Evolutionary conservation across 768 basidiomycete genomes (phyloP), one percentile per base, ranked within the genome.

Genomic region (Lenzites betulinus): DNA sequence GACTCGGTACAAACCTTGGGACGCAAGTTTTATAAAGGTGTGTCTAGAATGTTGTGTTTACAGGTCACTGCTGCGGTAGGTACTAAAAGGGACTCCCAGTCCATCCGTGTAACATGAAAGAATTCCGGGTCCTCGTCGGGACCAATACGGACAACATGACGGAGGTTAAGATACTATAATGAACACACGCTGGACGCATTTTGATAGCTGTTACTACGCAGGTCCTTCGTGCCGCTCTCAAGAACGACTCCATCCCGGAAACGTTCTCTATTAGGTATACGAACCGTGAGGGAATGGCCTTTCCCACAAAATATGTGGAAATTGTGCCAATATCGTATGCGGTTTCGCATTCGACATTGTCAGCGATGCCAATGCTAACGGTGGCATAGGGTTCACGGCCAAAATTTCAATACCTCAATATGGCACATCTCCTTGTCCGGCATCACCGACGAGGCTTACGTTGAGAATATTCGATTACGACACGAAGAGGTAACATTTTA

Each of bases 51-150:
- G n/a, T 4, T 28, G 3, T 25, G 23, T 23, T 7, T 25, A 28
- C 42, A 30, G 9, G 20, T 18, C 13, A 20, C 18, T 8, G 38
- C 36, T 51, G 18, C 9, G 6, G 13, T 9, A 25, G 44, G 25
- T 4, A 16, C 51, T 51, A 11, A 51, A 35, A n/a, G 5, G 12
- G 1, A 60, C 26, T 16, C 59, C n/a, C 60, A 92, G 90, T 81
- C 20, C 90, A 92, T 72, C 89, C 90, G 33, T 93, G 92, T 69
- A 92, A 92, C 67, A 86, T 90, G 86, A 90, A 90, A 69, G 89
- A 92, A 57, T 89, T 93, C 77, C 87, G 86, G 70, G 68, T 92
- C 12, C 85, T 82, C 59, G 82, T 86, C 20, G 92, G 90, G 7
- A 73, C 81, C 39, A 78, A 81, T 23, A 79, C 83, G 60, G 85